Evolutionary conservation across 225 moss, liverwort and hornwort species (phyloP), one percentile per base, ranked within the genome.

Genomic region (Polytrichum formosum): DNA sequence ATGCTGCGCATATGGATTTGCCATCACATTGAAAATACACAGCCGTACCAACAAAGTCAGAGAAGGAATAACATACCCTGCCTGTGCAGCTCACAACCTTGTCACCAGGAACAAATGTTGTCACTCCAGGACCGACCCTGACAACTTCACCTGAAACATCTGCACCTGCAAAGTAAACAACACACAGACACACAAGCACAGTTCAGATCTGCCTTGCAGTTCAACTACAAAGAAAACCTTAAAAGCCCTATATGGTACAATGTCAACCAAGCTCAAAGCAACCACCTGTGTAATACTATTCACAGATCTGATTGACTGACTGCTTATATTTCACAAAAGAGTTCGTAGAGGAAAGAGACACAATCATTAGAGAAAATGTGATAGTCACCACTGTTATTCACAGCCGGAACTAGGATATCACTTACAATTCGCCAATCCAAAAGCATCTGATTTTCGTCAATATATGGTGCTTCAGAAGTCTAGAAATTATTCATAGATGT

Each of bases 121-220:
- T 74, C 37, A 87, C 88, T 33, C 70, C 75, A 66, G 75, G 69
- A 28, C 92, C 94, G 59, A 94, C 88, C 18, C 71, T 82, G 30
- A 94, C 87, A 37, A 94, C 92, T 69, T 84, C 87, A 30, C 92
- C 88, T 10, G 87, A 80, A 63, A 92, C 69, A 61, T 94, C 90
- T 35, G 74, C 77, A 5, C 91, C 92, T 92, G 87, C 73, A 55
- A 67, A 74, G 2, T 55, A 60, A 72, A 73, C 54, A 53, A n/a
- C 10, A 26, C 23, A 58, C 6, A 23, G 29, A n/a, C 35, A 35
- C 29, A 29, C 29, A 29, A 29, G 29, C 29, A 29, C 55, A 33
- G 33, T 28, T 59, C 22, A 18, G 46, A 66, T 21, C 5, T 25
- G 19, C 28, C 19, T 19, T 18, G 5, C 18, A 66, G 46, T 53